phyloP scores from a whole-genome alignment of 768 basidiomycete genomes.

The Pleurotus platypus region DNA sequence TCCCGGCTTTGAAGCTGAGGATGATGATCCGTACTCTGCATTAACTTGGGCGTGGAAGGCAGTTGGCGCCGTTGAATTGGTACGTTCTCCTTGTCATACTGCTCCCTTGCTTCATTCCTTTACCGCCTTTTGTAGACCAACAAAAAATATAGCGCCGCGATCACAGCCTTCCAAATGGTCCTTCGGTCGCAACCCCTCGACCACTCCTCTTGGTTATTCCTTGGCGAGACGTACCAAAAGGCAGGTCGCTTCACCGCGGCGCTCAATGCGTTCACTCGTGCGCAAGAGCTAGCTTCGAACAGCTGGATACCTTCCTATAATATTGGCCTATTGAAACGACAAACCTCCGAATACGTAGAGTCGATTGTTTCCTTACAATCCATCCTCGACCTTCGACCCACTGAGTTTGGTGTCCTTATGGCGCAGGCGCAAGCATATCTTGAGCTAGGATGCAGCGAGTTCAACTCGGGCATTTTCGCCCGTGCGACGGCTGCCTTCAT shows the following conservation, averaged over 20 bases:
- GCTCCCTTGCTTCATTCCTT: not conserved
- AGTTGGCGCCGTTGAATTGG: slow-evolving; percentile 86
- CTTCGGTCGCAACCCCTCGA: slow-evolving; percentile 78
- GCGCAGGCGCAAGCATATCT: slow-evolving; percentile 72
- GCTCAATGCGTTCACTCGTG: slow-evolving; percentile 78
- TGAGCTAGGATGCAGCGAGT: slow-evolving; percentile 64
- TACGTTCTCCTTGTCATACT: slow-evolving; percentile 33
- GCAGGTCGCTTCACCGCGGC: slow-evolving; percentile 89
- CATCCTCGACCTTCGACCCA: slow-evolving; percentile 52
- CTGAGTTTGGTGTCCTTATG: slow-evolving; percentile 69
- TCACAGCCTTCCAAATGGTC: slow-evolving; percentile 83
- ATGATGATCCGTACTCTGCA: slow-evolving; percentile 71
- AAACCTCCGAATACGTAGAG: slow-evolving; percentile 71
- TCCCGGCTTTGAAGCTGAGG: slow-evolving; percentile 59
- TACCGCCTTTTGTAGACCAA: slow-evolving; percentile 44
- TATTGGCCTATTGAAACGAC: slow-evolving; percentile 79
- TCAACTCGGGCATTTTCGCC: slow-evolving; percentile 63
- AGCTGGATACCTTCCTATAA: slow-evolving; percentile 86
- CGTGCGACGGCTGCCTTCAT: slow-evolving; percentile 75
- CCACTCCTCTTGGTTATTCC: slow-evolving; percentile 78
- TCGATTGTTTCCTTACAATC: slow-evolving; percentile 64
- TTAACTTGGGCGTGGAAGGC: slow-evolving; percentile 97
- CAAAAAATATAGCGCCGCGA: slow-evolving; percentile 68
- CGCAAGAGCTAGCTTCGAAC: slow-evolving; percentile 65
- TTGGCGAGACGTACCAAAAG: slow-evolving; percentile 89